Evolutionary conservation across 441 rosid genomes (phyloP).

Genomic region (Aleurites moluccanus): DNA sequence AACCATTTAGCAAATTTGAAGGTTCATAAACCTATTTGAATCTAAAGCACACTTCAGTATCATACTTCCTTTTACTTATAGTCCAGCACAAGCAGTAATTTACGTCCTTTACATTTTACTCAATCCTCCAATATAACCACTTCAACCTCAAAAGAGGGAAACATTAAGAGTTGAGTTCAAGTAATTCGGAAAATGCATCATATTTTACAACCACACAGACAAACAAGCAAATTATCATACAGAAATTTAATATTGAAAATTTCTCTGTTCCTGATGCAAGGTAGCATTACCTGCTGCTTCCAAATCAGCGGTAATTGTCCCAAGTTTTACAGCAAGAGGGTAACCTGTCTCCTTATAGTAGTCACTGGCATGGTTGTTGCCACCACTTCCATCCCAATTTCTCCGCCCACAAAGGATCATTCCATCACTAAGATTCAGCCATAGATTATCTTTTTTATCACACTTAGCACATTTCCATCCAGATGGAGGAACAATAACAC

Average conservation of each 20-base stretch:
- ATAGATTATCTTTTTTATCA: constrained; percentile 85
- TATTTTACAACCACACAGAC: not conserved
- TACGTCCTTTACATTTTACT: not conserved
- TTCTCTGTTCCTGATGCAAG: constrained; percentile 20
- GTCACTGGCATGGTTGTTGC: constrained; percentile 91
- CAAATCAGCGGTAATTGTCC: constrained; percentile 89
- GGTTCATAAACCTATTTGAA: not conserved
- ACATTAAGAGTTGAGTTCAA: not conserved
- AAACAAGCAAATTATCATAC: not conserved
- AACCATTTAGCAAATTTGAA: not conserved
- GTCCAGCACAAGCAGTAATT: not conserved
- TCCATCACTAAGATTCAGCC: constrained; percentile 97
- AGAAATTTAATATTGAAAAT: not conserved
- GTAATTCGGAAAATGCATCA: not conserved
- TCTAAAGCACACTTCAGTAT: not conserved
- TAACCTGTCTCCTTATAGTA: constrained; percentile 80
- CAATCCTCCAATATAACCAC: not conserved
- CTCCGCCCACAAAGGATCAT: constrained; percentile 90
- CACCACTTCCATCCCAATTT: constrained; percentile 98
- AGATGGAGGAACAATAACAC: constrained; percentile 72
- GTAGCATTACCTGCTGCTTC: constrained; percentile 91
- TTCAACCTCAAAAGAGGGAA: not conserved
- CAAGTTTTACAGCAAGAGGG: constrained; percentile 95
- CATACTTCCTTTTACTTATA: not conserved
- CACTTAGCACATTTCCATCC: constrained; percentile 94